Base-by-base conservation (phyloP, 2,329 filamentous ascomycete genomes). In the Tolypocladium amazonense region DNA sequence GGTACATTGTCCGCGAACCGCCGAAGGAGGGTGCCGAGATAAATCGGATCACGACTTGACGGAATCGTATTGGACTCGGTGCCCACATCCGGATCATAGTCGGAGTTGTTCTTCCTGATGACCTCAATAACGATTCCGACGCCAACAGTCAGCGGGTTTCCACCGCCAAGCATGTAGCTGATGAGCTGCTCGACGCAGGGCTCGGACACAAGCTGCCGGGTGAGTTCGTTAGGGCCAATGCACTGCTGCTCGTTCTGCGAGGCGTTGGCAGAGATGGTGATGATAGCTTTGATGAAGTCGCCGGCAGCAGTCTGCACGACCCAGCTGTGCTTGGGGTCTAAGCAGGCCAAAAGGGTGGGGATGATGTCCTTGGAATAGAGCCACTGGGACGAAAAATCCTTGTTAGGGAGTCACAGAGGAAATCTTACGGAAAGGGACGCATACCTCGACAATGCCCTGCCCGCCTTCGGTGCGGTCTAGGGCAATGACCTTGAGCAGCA, bases 221-320 rank as follows among this genome's bases (percentile, higher is more conserved):
- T 99, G 56, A 99, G 83, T 70, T 96, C 94, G 72, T 99, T 99
- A 4, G 94, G 94, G 4, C 94, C 94, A 71, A 99, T 97, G 68
- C 95, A 97, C n/a, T 93, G 94, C 71, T 97, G 92, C 69, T 99
- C 94, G 69, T 97, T 96, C 67, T 96, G 94, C 1, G 93, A 97
- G 3, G 94, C 94, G 70, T 99, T 99, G 62, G 94, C 94, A 1
- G 94, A 97, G 61, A 99, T 97, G 33, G 94, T 99, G 65, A 99
- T 97, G 70, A 99, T 97, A 50, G 94, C 94, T 73, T 99, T 99
- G 68, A 99, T 83, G 66, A 99, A 99, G 71, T 99, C 94, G 52
- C 94, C 94, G 0, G 94, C 94, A 0, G 94, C 95, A 0, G 94
- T 97, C 73, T 99, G 94, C 2, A 94, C 95, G 1, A 93, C 90